Conservation (phyloP, 805 yeast species). For the Babjeviella inositovora region DNA sequence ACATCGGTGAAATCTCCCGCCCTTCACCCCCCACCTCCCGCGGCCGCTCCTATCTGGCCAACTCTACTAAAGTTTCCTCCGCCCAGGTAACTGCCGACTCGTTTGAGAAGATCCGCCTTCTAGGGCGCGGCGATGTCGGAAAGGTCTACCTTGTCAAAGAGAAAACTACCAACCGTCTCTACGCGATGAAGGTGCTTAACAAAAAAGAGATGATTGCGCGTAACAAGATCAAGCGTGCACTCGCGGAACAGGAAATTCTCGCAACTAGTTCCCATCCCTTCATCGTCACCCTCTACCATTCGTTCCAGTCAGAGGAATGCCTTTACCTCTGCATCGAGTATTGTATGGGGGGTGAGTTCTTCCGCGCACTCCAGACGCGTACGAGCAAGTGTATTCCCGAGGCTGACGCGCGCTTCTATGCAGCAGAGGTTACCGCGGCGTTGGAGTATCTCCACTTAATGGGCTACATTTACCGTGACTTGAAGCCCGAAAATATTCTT, state of each 20-base stretch:
- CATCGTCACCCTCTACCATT: conserved; percentile 89
- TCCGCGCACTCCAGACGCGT: conserved; percentile 87
- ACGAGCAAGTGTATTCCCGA: conserved; percentile 76
- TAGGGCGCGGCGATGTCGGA: conserved; percentile 97
- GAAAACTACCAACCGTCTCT: conserved; percentile 53
- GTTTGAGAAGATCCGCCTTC: conserved; percentile 75
- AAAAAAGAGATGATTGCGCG: conserved; percentile 92
- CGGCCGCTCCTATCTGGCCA: conserved; percentile 61
- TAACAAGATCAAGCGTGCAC: conserved; percentile 84
- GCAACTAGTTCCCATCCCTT: conserved; percentile 96
- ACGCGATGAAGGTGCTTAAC: conserved; percentile 84
- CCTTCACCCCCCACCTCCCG: conserved; percentile 19
- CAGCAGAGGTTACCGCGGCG: conserved; percentile 95
- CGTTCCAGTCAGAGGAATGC: conserved; percentile 88
- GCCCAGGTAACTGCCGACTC: conserved; percentile 77
- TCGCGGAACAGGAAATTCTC: conserved; percentile 92
- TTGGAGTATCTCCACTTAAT: conserved; percentile 86
- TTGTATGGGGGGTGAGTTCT: conserved; percentile 98
- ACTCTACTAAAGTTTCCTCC: conserved; percentile 56
- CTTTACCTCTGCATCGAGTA: conserved; percentile 94
- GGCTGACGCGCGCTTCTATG: conserved; percentile 82
- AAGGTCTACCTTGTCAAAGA: conserved; percentile 88
- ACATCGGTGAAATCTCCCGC: conserved; percentile 24
- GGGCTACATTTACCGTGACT: conserved; percentile 94
- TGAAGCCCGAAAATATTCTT: conserved; percentile 91